Base-by-base conservation (phyloP, 2,329 filamentous ascomycete species). In the Cladosporium phlei region DNA sequence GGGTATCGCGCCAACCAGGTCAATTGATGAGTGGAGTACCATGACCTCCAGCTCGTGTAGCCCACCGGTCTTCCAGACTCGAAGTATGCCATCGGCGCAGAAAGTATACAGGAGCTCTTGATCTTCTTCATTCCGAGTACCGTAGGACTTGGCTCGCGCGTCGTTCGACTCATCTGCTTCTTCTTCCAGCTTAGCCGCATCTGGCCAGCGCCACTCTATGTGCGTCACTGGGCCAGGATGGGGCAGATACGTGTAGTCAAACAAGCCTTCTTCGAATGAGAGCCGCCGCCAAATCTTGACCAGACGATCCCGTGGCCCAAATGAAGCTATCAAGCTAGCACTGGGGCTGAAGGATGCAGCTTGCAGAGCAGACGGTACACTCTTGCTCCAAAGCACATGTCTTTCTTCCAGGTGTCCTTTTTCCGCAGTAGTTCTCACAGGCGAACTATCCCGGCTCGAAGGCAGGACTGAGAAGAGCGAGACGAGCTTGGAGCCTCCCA, bases 201-300 rank as follows among this genome's bases (percentile, higher is more conserved):
- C 46, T 27, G 46, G 30, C 5, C 88, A 87, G 52, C 80, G 80
- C 94, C 94, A 98, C 63, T 91, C 83, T 50, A 95, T 69, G 50
- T 80, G 82, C 3, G 87, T 91, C n/a, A 98, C 82, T 1, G 83
- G 69, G 20, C 79, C 75, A 1, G 88, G 87, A 63, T 98, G 93
- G n/a, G 82, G 75, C 2, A 98, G 79, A 66, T 97, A 97, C 21
- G 83, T 83, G 58, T 95, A 83, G 59, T 97, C 91, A 66, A 97
- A 97, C 47, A 86, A 78, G 29, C 88, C 85, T 56, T 94, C 85
- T 48, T 88, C 88, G 62, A 91, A 96, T 7, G 85, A 86, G 19
- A 95, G 72, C 44, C 91, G 79, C 53, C 89, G 81, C 93, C 94
- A 98, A 58, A 97, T 79, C 69, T 98, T 97, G 55, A 95, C 82